Base-by-base conservation (phyloP, 768 basidiomycete genomes). In the Daedaleopsis sinensis region DNA sequence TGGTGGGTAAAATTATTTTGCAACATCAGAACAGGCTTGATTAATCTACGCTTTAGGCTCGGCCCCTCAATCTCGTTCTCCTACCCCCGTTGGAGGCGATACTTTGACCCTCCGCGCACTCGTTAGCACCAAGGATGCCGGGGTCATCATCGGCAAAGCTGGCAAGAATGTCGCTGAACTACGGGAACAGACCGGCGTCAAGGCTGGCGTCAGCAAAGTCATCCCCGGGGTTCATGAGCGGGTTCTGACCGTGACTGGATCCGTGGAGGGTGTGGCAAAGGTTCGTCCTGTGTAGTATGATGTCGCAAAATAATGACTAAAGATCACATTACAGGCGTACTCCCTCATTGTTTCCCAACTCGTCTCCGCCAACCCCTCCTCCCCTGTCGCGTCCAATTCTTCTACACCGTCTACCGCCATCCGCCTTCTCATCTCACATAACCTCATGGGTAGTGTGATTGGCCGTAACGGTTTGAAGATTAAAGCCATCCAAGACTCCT, bases 361-460 rank as follows among this genome's bases (percentile, higher is more conserved):
- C 66, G 89, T 96, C 68, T 78, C 90, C 63, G 87, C 93, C 43
- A 87, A 85, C 70, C 87, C 93, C 50, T 81, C 93, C 47, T 89
- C 90, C 47, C 88, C 87, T 44, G 77, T 86, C 65, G 82, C 93
- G 57, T 80, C 91, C 21, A 85, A 88, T n/a, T 81, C 90, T 55
- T 81, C 84, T 59, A 67, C 67, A 32, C 67, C 71, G 43, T 72
- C 75, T 37, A 95, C 95, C 60, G 93, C 95, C 63, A 90, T 99
- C 76, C 93, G 95, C 62, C 94, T 99, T 67, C 84, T 99, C 71
- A 95, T 99, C 80, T 96, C 95, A 48, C 97, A 99, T 81, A 96
- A 98, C 78, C 84, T 99, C 67, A 99, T 99, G 97, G 97, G 97
- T 55, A 95, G 94, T 62, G 91, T 99, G 79, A 98, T 98, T 70